These are phyloP conservation scores for Chalciporus sp. DNA, from an alignment of 1,284 basidiomycete species.

Conservation along the genomic window DNA sequence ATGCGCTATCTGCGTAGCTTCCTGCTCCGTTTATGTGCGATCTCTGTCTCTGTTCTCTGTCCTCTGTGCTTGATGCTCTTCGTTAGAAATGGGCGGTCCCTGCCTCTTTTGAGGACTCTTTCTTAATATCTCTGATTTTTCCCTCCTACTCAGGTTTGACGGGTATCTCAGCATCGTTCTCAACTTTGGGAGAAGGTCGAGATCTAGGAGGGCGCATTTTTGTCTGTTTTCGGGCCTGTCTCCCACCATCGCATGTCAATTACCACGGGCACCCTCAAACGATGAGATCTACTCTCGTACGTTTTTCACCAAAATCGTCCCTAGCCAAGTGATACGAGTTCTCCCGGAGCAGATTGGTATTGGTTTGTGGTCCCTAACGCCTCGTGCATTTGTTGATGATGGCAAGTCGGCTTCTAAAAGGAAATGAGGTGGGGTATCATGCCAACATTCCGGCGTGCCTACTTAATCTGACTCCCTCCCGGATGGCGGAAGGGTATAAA, in stretches of 20 bases:
- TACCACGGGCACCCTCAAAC: neutral
- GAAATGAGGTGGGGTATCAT: conserved; percentile 22
- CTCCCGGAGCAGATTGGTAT: conserved; percentile 1
- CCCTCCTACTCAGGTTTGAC: no score
- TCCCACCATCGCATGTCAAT: neutral
- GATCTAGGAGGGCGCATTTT: neutral
- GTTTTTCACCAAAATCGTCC: conserved; percentile 11
- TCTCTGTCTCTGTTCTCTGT: no score
- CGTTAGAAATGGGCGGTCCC: no score
- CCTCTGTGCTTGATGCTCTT: no score
- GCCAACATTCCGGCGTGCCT: conserved; percentile 17
- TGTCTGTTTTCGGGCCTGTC: neutral
- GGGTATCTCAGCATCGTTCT: neutral
- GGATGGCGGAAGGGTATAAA: conserved; percentile 13
- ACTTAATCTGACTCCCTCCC: conserved; percentile 6
- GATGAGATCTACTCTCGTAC: neutral
- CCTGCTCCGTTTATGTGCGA: no score
- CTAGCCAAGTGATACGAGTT: conserved; percentile 5
- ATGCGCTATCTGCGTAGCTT: no score
- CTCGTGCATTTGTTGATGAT: conserved; percentile 30
- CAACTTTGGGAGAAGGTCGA: neutral
- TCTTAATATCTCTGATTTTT: no score
- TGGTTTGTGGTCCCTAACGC: conserved; percentile 13
- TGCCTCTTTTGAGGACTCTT: no score
- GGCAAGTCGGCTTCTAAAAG: conserved; percentile 19